These are phyloP conservation scores for Tolypocladium cylindrosporum DNA, from an alignment of 2,329 filamentous ascomycete species.

Conservation along the genomic window DNA sequence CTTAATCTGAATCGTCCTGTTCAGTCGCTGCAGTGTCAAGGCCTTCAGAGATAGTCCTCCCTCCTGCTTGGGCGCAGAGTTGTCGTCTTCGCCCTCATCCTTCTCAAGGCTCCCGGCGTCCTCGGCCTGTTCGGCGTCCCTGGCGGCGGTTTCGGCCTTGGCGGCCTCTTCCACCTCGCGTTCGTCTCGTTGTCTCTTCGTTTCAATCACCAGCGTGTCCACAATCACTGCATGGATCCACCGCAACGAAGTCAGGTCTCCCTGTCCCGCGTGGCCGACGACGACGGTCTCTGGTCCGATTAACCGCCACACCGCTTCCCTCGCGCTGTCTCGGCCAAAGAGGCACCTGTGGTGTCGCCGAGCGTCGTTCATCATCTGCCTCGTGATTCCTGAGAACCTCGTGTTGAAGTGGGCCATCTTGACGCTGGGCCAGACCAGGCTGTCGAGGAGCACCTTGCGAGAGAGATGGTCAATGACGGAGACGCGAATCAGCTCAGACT, in stretches of 20 bases:
- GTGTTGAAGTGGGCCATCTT: slow-evolving; percentile 39
- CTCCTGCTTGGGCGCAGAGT: slow-evolving; percentile 4
- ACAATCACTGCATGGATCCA: slow-evolving; percentile 35
- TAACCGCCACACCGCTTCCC: slow-evolving; percentile 30
- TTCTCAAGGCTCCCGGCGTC: background rate
- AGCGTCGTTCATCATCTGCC: slow-evolving; percentile 25
- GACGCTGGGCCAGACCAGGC: slow-evolving; percentile 36
- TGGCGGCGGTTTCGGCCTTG: slow-evolving; percentile 2
- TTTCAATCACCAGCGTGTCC: slow-evolving; percentile 32
- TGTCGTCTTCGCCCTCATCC: slow-evolving; percentile 2
- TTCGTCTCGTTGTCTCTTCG: slow-evolving; percentile 5
- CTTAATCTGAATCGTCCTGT: slow-evolving; percentile 27
- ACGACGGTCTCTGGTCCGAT: slow-evolving; percentile 36
- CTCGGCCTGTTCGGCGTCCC: background rate
- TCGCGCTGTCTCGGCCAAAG: slow-evolving; percentile 29
- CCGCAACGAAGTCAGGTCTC: slow-evolving; percentile 33
- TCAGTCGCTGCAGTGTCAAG: slow-evolving; percentile 24
- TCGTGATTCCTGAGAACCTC: slow-evolving; percentile 36
- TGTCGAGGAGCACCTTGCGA: slow-evolving; percentile 35
- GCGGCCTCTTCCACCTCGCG: slow-evolving; percentile 7
- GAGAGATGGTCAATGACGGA: slow-evolving; percentile 42
- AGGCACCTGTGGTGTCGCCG: slow-evolving; percentile 22
- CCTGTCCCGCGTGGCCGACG: slow-evolving; percentile 32
- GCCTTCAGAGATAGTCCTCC: slow-evolving; percentile 27
- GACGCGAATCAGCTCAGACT: slow-evolving; percentile 41